A percentile compares a stretch with the other conserved stretches of the same genome.
Conservation (phyloP, 306 rosid species). For the Cicer yamashitae region DNA sequence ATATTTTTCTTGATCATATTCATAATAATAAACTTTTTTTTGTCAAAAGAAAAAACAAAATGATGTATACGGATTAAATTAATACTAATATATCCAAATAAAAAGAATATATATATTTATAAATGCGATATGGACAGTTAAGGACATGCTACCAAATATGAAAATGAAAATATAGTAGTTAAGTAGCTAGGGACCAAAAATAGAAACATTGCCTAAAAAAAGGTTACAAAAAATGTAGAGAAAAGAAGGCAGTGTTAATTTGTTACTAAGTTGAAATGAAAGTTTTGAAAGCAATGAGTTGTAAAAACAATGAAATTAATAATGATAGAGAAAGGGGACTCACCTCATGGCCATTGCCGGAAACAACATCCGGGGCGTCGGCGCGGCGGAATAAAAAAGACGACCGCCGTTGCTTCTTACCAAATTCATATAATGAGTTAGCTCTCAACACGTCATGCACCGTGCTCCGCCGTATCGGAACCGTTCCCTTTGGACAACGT, state of each 20-base stretch:
- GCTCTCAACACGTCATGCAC: constrained; percentile 73
- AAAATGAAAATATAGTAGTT: neutral
- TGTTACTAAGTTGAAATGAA: neutral
- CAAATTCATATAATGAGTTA: constrained; percentile 80
- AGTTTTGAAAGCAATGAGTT: neutral
- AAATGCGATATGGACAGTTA: constrained; percentile 35
- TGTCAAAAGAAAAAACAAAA: neutral
- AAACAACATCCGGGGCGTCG: constrained; percentile 75
- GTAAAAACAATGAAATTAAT: neutral
- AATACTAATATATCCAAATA: neutral
- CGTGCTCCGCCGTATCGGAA: constrained; percentile 77
- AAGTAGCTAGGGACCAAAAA: neutral
- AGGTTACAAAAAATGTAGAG: neutral
- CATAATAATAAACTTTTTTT: no score
- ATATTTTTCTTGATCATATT: no score
- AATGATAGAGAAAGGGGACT: neutral
- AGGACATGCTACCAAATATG: neutral
- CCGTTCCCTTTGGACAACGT: constrained; percentile 77
- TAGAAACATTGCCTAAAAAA: neutral
- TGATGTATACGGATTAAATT: neutral
- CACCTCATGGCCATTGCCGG: constrained; percentile 93
- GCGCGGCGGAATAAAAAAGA: constrained; percentile 10
- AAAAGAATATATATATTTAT: neutral
- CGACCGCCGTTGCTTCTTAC: constrained; percentile 62
- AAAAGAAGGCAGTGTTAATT: neutral